Conservation (phyloP, 176 grass and related monocot genomes). For the Olyra latifolia region DNA sequence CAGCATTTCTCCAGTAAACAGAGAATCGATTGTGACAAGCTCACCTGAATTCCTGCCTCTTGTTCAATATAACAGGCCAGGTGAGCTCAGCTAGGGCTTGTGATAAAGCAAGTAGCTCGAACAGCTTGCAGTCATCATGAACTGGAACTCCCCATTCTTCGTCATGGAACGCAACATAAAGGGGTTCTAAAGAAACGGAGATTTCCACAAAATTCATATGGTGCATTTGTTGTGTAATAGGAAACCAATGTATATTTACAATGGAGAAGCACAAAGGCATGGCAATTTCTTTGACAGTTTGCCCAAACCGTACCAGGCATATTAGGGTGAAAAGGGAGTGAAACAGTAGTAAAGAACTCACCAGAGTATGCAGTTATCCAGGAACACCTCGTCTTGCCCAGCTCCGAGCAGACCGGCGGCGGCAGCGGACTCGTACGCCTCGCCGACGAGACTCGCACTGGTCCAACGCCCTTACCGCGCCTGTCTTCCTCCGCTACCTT, state of each 20-base stretch:
- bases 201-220: too few relatives aligned
- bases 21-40: not conserved
- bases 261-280: too few relatives aligned
- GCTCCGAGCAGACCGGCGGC: not conserved
- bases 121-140: slow-evolving; percentile 47
- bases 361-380: slow-evolving; percentile 60
- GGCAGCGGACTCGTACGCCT: not conserved
- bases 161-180: slow-evolving; percentile 54
- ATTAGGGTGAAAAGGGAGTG: not conserved
- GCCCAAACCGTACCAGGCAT: not conserved
- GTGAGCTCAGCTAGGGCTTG: slow-evolving; percentile 53
- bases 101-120: slow-evolving; percentile 58
- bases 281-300: not conserved
- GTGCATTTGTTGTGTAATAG: too few relatives aligned
- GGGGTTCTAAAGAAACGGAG: slow-evolving; percentile 37
- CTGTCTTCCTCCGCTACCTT: slow-evolving; percentile 5
- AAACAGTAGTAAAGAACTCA: not conserved
- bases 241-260: too few relatives aligned
- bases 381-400: slow-evolving; percentile 45
- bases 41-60: slow-evolving; percentile 57
- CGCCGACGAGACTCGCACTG: not conserved
- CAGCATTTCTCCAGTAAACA: not conserved
- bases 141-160: slow-evolving; percentile 60
- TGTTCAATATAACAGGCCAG: slow-evolving; percentile 58
- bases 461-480: not conserved